Conservation (phyloP, 2,329 filamentous ascomycete species). For the Fusarium sacchari region DNA sequence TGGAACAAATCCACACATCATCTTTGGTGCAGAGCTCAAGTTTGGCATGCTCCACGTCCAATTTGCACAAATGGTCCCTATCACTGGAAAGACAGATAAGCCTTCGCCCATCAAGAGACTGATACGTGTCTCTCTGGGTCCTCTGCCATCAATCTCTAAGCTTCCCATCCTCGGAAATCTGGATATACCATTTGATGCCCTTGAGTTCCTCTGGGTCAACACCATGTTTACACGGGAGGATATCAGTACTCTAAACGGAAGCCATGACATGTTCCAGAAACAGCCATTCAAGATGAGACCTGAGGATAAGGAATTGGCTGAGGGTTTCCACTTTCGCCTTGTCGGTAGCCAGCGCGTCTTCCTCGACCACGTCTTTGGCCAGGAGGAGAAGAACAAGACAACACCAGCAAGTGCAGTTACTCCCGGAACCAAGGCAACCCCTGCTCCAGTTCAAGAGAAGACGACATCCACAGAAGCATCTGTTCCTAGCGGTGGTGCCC, state of each 20-base stretch:
- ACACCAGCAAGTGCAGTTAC: fast-evolving
- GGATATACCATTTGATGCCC: fast-evolving
- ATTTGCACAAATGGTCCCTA: fast-evolving
- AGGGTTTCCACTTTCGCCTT: background rate
- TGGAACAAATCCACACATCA: fast-evolving
- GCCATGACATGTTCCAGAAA: fast-evolving
- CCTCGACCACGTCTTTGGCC: background rate
- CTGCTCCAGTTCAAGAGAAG: fast-evolving
- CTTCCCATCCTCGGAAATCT: fast-evolving
- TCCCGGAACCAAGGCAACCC: fast-evolving
- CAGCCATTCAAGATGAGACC: background rate
- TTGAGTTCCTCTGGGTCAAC: background rate
- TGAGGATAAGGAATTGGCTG: fast-evolving
- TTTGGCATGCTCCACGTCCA: background rate
- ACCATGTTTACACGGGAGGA: background rate
- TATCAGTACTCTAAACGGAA: background rate
- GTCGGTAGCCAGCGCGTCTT: background rate
- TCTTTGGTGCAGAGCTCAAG: background rate
- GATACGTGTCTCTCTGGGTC: background rate
- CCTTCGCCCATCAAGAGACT: fast-evolving
- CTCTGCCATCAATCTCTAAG: fast-evolving
- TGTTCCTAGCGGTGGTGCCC: fast-evolving
- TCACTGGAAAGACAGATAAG: fast-evolving
- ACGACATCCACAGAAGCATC: fast-evolving
- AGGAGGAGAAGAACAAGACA: background rate